phyloP scores from a whole-genome alignment of 208 protist genomes.

The Trichomonas tenax region DNA sequence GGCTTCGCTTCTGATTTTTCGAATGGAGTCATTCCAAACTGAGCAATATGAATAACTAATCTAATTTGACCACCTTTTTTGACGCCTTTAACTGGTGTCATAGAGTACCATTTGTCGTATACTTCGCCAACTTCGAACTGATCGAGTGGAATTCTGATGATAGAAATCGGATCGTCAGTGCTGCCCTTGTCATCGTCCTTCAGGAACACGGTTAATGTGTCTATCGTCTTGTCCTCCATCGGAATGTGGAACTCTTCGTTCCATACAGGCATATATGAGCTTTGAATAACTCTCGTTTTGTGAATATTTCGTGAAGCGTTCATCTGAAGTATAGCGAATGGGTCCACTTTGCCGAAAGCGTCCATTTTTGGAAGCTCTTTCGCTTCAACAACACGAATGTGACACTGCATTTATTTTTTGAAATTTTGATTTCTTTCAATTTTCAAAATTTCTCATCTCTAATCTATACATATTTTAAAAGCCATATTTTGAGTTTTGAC shows the following conservation, averaged over 20 bases:
- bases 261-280: not conserved
- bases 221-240: not conserved
- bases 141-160: not conserved
- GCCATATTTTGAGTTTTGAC: too few species aligned
- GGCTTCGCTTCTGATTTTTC: not conserved
- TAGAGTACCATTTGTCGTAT: not conserved
- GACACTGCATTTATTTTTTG: not conserved
- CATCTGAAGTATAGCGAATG: not conserved
- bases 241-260: not conserved
- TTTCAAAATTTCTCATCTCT: too few species aligned
- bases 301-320: not conserved
- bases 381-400: not conserved
- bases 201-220: not conserved
- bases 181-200: not conserved
- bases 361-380: not conserved
- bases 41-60: not conserved
- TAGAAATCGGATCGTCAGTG: not conserved
- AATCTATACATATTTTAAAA: too few species aligned
- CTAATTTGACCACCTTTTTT: not conserved
- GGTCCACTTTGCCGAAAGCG: not conserved
- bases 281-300: not conserved
- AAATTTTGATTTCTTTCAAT: too few species aligned
- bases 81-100: not conserved
- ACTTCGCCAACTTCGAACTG: not conserved
- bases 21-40: not conserved